A percentile compares a stretch with the other conserved stretches of the same genome.
Conservation (phyloP, 805 yeast genomes). For the Danielia oregonensis region DNA sequence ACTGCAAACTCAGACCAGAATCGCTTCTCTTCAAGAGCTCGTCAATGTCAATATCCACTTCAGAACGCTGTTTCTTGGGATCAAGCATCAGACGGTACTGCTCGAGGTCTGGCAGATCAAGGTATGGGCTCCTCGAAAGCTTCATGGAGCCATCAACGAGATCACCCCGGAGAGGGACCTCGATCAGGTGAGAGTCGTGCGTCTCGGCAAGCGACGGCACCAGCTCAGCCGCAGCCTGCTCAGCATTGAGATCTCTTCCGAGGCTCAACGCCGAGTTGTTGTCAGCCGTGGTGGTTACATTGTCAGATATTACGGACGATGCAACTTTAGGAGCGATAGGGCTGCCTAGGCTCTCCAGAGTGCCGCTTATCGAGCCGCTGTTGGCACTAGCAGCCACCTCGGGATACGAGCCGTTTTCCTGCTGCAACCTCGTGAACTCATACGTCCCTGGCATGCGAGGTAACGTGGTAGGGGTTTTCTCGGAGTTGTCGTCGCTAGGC, state of each 20-base stretch:
- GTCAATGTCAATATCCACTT: slow-evolving; percentile 13
- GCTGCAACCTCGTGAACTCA: slow-evolving; percentile 41
- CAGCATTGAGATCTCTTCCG: background rate
- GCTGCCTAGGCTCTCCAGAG: slow-evolving; percentile 1
- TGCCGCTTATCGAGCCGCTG: background rate
- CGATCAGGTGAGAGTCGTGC: slow-evolving; percentile 6
- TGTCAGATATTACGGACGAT: background rate
- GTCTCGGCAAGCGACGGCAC: background rate
- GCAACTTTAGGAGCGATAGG: background rate
- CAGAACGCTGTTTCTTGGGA: slow-evolving; percentile 13
- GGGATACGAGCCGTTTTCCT: background rate
- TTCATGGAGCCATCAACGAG: slow-evolving; percentile 4
- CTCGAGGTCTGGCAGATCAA: slow-evolving; percentile 14
- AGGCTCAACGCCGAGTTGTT: background rate
- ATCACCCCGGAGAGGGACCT: slow-evolving; percentile 13
- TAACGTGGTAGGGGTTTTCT: slow-evolving; percentile 8
- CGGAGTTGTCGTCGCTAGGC: slow-evolving; percentile 1
- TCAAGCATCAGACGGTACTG: slow-evolving; percentile 15
- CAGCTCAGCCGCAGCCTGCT: background rate
- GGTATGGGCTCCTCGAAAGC: slow-evolving; percentile 8
- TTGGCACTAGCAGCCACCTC: background rate
- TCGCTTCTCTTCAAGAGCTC: slow-evolving; percentile 9
- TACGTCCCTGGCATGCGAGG: slow-evolving; percentile 47
- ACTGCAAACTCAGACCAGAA: background rate
- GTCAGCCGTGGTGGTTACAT: background rate